Conservation (phyloP, 106 monocot species). For the Allium cepa region DNA sequence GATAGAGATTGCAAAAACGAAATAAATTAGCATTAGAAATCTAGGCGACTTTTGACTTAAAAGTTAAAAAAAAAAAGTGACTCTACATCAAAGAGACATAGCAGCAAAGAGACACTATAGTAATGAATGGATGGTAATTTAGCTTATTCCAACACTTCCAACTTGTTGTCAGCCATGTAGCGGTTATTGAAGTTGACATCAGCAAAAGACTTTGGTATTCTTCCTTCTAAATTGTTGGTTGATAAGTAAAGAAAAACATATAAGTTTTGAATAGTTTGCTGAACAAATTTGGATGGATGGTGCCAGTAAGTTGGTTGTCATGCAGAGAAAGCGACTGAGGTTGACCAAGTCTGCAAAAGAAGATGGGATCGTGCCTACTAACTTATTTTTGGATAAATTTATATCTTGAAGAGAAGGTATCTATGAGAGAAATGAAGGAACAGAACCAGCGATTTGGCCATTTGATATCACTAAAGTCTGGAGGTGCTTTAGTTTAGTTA, state of each 20-base stretch:
- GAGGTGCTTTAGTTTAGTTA: neutral
- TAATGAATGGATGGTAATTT: no score
- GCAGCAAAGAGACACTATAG: no score
- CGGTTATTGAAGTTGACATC: neutral
- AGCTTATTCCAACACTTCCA: no score
- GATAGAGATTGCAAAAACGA: no score
- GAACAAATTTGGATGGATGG: constrained; percentile 19
- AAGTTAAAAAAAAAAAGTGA: no score
- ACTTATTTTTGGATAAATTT: neutral
- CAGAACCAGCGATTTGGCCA: neutral
- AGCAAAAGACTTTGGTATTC: constrained; percentile 9
- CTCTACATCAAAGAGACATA: no score
- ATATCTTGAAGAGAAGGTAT: neutral
- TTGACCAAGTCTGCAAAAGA: neutral
- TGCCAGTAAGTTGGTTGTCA: neutral
- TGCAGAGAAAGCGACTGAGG: constrained; percentile 4
- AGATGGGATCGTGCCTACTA: neutral
- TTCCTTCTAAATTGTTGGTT: constrained; percentile 14
- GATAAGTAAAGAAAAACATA: neutral
- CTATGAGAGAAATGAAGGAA: neutral
- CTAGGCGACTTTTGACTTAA: no score
- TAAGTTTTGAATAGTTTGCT: neutral
- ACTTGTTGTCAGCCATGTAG: neutral
- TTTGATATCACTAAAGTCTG: neutral
- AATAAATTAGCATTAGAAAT: no score